A percentile compares a stretch with the other conserved stretches of the same genome.
Evolutionary conservation across 2,329 filamentous ascomycete species (phyloP).

Genomic region (Xylaria sp.): DNA sequence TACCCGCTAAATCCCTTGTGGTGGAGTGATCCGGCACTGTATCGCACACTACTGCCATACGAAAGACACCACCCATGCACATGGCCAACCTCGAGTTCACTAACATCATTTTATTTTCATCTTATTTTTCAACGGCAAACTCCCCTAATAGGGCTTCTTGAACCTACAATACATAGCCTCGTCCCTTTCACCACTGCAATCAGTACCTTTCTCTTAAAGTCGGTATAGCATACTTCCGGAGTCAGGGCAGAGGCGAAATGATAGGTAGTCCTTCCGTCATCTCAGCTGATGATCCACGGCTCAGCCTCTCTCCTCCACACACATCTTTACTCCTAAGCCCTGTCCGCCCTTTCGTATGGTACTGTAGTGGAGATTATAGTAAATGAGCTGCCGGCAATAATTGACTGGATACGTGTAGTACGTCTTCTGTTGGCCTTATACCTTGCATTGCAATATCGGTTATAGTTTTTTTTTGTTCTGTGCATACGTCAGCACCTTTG

Average conservation of each 20-base stretch:
- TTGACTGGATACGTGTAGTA: background rate
- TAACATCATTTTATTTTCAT: too few species aligned
- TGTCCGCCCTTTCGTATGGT: slow-evolving; percentile 20
- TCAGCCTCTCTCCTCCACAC: slow-evolving; percentile 36
- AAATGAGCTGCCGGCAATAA: slow-evolving; percentile 32
- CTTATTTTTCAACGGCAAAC: background rate
- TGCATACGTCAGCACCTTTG: slow-evolving; percentile 29
- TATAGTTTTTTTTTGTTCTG: slow-evolving; percentile 3
- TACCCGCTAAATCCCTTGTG: background rate
- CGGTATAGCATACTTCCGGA: background rate
- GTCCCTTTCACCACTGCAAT: background rate
- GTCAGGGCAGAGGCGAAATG: slow-evolving; percentile 14
- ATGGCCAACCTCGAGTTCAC: too few species aligned
- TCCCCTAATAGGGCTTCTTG: too few species aligned
- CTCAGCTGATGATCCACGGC: slow-evolving; percentile 44
- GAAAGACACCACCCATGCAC: background rate
- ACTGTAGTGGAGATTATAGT: slow-evolving; percentile 25
- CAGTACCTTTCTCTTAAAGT: slow-evolving; percentile 8
- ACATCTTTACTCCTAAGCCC: slow-evolving; percentile 31
- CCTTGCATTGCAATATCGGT: slow-evolving; percentile 20
- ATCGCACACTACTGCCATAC: background rate
- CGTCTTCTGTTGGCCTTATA: slow-evolving; percentile 17
- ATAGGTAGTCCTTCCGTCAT: slow-evolving; percentile 29
- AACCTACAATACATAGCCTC: background rate
- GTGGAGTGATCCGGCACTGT: slow-evolving; percentile 18